These are phyloP conservation scores for Lizanozyma gosingica DNA, from an alignment of 1,139 yeast species.

Conservation along the genomic window DNA sequence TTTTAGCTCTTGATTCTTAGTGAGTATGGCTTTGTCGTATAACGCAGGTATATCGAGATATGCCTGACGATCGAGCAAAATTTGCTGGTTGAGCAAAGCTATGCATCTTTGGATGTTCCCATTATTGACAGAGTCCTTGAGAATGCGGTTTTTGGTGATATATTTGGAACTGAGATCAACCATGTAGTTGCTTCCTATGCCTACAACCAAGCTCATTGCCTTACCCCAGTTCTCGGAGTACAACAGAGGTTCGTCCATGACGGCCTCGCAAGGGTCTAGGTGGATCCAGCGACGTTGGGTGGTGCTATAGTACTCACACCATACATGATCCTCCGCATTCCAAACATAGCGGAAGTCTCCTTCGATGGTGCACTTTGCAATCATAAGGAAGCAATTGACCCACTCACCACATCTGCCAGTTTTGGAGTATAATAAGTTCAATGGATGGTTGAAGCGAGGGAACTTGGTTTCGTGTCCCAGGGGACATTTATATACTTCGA, in stretches of 20 bases:
- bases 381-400: constrained; percentile 75
- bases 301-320: constrained; percentile 83
- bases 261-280: constrained; percentile 81
- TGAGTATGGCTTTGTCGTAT: constrained; percentile 20
- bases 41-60: constrained; percentile 12
- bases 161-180: constrained; percentile 67
- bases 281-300: constrained; percentile 70
- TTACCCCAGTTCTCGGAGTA: constrained; percentile 89
- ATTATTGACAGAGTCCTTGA: constrained; percentile 39
- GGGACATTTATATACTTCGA: constrained; percentile 58
- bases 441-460: constrained; percentile 69
- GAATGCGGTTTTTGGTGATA: constrained; percentile 46
- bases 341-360: constrained; percentile 62
- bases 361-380: constrained; percentile 55
- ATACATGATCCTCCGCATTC: constrained; percentile 91
- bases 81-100: constrained; percentile 24
- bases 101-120: constrained; percentile 28
- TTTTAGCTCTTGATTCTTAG: constrained; percentile 14
- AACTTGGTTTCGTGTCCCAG: constrained; percentile 45
- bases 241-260: constrained; percentile 70
- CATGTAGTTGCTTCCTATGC: constrained; percentile 51
- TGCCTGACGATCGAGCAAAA: constrained; percentile 12
- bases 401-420: constrained; percentile 93
- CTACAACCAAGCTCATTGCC: constrained; percentile 81
- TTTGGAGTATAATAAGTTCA: constrained; percentile 49